phyloP scores from a whole-genome alignment of 75 land plant genomes.

The Picea glauca region DNA sequence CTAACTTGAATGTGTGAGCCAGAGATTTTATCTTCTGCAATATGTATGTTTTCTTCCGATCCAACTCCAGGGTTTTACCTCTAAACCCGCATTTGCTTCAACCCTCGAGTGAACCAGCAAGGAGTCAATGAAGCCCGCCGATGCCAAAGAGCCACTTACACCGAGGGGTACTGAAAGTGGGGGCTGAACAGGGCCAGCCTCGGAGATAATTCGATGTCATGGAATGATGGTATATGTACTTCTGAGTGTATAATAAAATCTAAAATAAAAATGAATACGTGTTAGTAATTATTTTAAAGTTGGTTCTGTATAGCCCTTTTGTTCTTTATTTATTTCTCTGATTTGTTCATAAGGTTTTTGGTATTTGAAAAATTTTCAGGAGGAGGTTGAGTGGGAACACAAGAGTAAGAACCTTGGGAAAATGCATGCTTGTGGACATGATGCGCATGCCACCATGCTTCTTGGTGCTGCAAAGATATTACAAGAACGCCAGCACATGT shows the following conservation, averaged over 20 bases:
- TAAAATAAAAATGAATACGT: background rate
- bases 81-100: too few species aligned
- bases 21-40: too few species aligned
- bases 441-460: slow-evolving; percentile 86
- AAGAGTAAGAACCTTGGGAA: slow-evolving; percentile 68
- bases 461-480: slow-evolving; percentile 81
- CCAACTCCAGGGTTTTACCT: too few species aligned
- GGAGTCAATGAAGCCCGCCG: too few species aligned
- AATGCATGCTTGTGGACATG: slow-evolving; percentile 94
- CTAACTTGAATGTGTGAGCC: too few species aligned
- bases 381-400: slow-evolving; percentile 70
- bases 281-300: background rate
- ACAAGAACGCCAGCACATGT: slow-evolving; percentile 17
- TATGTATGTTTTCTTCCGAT: too few species aligned
- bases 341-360: background rate
- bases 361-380: slow-evolving; percentile 31
- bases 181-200: background rate
- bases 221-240: too few species aligned
- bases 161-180: too few species aligned
- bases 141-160: too few species aligned
- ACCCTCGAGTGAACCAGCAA: too few species aligned
- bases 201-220: background rate
- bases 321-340: background rate
- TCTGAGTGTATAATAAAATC: background rate
- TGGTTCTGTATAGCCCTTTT: background rate